Evolutionary conservation across 2,329 filamentous ascomycete genomes (phyloP), one percentile per base, ranked within the genome.

Genomic region (Phialocephala sp.): DNA sequence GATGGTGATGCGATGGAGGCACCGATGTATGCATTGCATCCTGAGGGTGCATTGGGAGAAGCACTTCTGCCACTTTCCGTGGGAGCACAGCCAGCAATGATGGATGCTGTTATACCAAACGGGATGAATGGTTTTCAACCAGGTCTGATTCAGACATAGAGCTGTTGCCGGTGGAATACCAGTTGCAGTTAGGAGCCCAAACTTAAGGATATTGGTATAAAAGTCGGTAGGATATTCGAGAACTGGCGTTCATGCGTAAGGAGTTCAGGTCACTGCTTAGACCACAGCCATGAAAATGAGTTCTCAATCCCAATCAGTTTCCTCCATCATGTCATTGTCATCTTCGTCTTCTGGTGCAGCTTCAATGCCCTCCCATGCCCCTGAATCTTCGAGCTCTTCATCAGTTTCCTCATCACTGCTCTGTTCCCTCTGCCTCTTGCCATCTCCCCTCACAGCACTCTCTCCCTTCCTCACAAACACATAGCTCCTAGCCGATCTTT

Each of bases 1-100:
- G 93, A 98, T 77, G 94, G 94, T 15, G 91, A 92, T 72, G 86
- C 84, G 55, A 91, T 92, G 78, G 87, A 91, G 70, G 92, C 91
- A 0, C 88, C 88, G 1, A 89, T 95, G 70, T 97, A 95, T 76
- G 85, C 93, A 1, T 82, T 98, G 50, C 92, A 96, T 75, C 92
- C 93, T 0, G 84, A 88, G 62, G 85, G 84, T 32, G 76, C 75
- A 24, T 80, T 89, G 14, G 87, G 87, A 50, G 77, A 79, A 27
- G 79, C 77, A 22, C 79, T 84, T 70, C 79, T 87, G n/a, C 69
- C 73, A 32, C 64, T 75, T 18, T 73, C 72, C 5, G 60, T 65
- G 8, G 66, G 63, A 57, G 70, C 70, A 50, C 71, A 69, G 55
- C 56, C 67, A 43, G 58, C 63, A 41, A 64, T 69, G 55, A 63